Evolutionary conservation across 2,329 filamentous ascomycete species (phyloP).

Genomic region (Aureobasidium sp.): DNA sequence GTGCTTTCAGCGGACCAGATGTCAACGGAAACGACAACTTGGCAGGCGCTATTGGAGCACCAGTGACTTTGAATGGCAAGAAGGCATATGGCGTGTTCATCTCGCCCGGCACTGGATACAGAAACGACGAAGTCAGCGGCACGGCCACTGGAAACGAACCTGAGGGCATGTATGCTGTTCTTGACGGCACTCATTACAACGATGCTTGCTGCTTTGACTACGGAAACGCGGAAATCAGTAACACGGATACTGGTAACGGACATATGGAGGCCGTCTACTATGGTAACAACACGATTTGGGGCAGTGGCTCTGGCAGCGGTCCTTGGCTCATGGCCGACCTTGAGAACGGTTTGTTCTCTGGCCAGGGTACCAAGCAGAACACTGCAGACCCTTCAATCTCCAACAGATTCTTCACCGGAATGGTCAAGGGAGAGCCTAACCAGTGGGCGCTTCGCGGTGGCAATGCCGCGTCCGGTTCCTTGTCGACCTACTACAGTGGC

Average conservation of each 20-base stretch:
- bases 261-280: conserved; percentile 67
- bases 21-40: conserved; percentile 53
- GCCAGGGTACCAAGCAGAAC: conserved; percentile 42
- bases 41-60: conserved; percentile 53
- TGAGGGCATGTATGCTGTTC: conserved; percentile 55
- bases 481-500: conserved; percentile 56
- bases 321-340: conserved; percentile 66
- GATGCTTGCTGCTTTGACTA: conserved; percentile 46
- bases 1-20: conserved; percentile 51
- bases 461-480: conserved; percentile 47
- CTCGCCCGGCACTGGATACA: conserved; percentile 56
- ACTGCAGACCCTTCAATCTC: conserved; percentile 46
- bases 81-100: conserved; percentile 60
- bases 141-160: conserved; percentile 49
- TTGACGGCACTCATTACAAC: conserved; percentile 57
- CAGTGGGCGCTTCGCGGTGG: conserved; percentile 55
- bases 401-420: conserved; percentile 50
- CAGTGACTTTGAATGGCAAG: conserved; percentile 47
- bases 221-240: conserved; percentile 38
- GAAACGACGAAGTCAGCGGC: conserved; percentile 49
- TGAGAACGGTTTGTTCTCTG: conserved; percentile 60
- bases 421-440: conserved; percentile 49
- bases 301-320: conserved; percentile 50
- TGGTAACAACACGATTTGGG: conserved; percentile 50
- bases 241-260: conserved; percentile 47